These are phyloP conservation scores for Dianthus caryophyllus DNA, from an alignment of 148 eudicot genomes.

Conservation along the genomic window DNA sequence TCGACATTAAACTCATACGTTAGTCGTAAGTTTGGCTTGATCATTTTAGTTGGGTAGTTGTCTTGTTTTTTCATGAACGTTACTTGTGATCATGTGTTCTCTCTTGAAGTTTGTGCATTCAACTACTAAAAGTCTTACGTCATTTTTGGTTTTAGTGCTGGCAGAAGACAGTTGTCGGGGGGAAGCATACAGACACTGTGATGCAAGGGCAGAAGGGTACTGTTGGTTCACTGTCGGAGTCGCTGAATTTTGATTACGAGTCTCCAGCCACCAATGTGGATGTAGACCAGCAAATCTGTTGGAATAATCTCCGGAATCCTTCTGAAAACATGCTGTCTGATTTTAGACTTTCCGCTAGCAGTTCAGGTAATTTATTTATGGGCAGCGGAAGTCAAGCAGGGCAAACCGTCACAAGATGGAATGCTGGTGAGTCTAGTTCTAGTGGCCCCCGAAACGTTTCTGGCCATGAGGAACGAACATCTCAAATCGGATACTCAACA, in stretches of 20 bases:
- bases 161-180: conserved; percentile 5
- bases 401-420: conserved; percentile 33
- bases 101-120: conserved; percentile 31
- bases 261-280: conserved; percentile 51
- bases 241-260: conserved; percentile 60
- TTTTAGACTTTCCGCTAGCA: conserved; percentile 30
- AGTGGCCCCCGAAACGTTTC: conserved; percentile 21
- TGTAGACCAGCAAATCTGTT: conserved; percentile 57
- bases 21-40: too few species aligned
- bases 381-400: conserved; percentile 29
- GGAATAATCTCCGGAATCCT: conserved; percentile 56
- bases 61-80: neutral
- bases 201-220: conserved; percentile 94
- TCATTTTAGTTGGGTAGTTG: too few species aligned
- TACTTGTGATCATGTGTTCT: neutral
- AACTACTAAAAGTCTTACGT: neutral
- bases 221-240: conserved; percentile 67
- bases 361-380: conserved; percentile 28
- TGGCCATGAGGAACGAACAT: conserved; percentile 25
- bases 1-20: too few species aligned
- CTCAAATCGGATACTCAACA: conserved; percentile 36
- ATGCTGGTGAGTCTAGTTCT: conserved; percentile 32
- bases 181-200: conserved; percentile 24
- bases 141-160: neutral
- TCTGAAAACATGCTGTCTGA: conserved; percentile 43